These are phyloP conservation scores for Alternaria consortialis DNA, from an alignment of 2,329 filamentous ascomycete genomes.

Conservation along the genomic window DNA sequence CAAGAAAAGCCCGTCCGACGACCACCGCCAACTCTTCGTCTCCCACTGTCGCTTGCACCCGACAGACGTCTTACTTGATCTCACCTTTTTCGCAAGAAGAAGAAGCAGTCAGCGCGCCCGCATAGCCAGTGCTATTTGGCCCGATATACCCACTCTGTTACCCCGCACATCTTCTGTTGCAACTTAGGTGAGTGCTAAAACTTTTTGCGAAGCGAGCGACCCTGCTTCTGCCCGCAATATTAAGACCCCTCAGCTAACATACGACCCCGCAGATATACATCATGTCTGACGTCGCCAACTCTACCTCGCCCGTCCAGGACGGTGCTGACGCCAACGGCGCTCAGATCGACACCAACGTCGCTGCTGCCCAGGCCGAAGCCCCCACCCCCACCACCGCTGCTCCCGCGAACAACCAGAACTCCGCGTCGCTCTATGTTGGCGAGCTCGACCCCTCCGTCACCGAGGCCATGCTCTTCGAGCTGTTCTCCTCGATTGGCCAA, in stretches of 20 bases:
- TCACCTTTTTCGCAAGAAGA: constrained; percentile 31
- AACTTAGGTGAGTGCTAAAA: constrained; percentile 40
- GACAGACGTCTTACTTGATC: constrained; percentile 33
- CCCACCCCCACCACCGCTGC: constrained; percentile 75
- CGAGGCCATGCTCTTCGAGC: constrained; percentile 99
- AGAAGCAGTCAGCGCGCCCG: constrained; percentile 31
- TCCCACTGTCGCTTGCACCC: constrained; percentile 41
- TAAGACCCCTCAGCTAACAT: constrained; percentile 33
- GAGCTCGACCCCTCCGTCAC: constrained; percentile 98
- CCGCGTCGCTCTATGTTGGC: constrained; percentile 97
- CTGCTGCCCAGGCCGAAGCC: constrained; percentile 69
- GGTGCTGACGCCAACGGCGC: constrained; percentile 72
- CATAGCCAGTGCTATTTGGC: constrained; percentile 32
- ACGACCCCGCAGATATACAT: constrained; percentile 34
- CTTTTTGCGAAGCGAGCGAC: constrained; percentile 45
- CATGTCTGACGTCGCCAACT: constrained; percentile 57
- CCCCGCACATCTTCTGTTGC: constrained; percentile 32
- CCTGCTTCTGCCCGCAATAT: constrained; percentile 42
- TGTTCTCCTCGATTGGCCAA: constrained; percentile 98
- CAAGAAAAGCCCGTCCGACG: constrained; percentile 46
- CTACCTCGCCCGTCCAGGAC: constrained; percentile 68
- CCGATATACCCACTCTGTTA: constrained; percentile 24
- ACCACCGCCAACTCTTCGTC: constrained; percentile 39
- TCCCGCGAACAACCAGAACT: constrained; percentile 82
- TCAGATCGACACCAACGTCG: constrained; percentile 77